Conservation (phyloP, 176 grass and related monocot genomes). For the Miscanthus lutarioriparius region DNA sequence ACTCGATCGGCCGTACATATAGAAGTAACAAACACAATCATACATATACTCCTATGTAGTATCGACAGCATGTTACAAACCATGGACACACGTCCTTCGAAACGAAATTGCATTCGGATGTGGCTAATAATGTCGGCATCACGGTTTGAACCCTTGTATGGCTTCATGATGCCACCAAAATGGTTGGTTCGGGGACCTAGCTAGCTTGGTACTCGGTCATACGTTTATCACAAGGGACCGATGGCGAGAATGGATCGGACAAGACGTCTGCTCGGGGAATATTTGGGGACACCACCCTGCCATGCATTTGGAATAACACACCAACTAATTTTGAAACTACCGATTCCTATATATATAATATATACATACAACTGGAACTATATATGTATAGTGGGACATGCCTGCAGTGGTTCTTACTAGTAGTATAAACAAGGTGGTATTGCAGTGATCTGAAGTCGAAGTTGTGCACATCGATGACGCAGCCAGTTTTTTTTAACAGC, state of each 20-base stretch:
- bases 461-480: background rate
- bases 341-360: background rate
- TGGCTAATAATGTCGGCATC: background rate
- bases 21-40: too few species aligned
- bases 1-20: too few species aligned
- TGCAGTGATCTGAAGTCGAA: background rate
- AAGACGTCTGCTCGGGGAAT: background rate
- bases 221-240: background rate
- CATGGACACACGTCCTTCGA: background rate
- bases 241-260: constrained; percentile 1
- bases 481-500: background rate
- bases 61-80: background rate
- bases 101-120: background rate
- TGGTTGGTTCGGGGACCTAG: background rate
- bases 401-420: background rate
- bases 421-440: background rate
- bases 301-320: background rate
- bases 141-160: background rate
- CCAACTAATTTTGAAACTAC: background rate
- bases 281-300: background rate
- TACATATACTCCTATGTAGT: too few species aligned
- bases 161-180: background rate
- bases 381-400: background rate
- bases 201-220: constrained; percentile 4
- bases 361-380: background rate